Evolutionary conservation across 2,329 filamentous ascomycete genomes (phyloP).

Genomic region (Colletotrichum theobromicola): DNA sequence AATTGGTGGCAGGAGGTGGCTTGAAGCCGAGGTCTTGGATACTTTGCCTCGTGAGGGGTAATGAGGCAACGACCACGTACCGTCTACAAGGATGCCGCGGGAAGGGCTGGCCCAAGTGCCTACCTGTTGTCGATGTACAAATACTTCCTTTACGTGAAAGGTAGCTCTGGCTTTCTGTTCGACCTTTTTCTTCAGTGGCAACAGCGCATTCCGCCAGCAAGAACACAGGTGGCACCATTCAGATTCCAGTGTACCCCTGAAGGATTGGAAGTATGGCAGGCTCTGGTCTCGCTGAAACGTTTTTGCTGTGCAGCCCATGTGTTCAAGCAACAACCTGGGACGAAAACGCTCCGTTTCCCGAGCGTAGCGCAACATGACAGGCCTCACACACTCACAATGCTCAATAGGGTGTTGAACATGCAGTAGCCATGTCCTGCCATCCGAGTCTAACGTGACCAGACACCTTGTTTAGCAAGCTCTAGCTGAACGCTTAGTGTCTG

Average conservation of each 20-base stretch:
- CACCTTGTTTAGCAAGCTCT: neutral
- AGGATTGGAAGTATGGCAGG: too few species aligned
- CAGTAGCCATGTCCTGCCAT: neutral
- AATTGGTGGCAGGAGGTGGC: constrained; percentile 9
- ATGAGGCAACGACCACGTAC: neutral
- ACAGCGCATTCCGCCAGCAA: neutral
- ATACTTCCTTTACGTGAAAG: too few species aligned
- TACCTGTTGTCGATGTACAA: neutral
- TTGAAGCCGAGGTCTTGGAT: constrained; percentile 4
- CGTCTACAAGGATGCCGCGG: neutral
- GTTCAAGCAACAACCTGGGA: neutral
- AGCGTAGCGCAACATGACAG: neutral
- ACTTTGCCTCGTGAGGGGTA: neutral
- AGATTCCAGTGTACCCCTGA: neutral
- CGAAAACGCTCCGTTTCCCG: neutral
- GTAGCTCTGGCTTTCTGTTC: too few species aligned
- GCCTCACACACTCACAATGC: neutral
- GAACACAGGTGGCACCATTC: neutral
- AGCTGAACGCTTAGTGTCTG: neutral
- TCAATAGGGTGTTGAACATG: neutral
- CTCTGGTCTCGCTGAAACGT: neutral
- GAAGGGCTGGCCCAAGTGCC: neutral
- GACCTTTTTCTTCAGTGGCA: constrained; percentile 6
- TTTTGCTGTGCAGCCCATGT: neutral
- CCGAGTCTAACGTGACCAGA: neutral